Evolutionary conservation across 2,329 filamentous ascomycete species (phyloP), one percentile per base, ranked within the genome.

Genomic region (Exophiala viscosa): DNA sequence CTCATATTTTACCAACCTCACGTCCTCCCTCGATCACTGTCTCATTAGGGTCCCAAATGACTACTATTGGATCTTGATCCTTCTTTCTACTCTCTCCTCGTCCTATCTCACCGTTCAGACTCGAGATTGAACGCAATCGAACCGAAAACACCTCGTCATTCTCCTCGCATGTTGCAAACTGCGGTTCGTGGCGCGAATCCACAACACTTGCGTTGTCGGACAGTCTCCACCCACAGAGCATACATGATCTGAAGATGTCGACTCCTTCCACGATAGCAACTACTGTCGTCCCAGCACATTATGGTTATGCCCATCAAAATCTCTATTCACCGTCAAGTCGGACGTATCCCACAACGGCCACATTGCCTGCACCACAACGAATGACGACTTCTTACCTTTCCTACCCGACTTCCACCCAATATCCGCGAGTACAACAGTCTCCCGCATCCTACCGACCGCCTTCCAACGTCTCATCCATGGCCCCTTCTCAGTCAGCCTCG

Each of bases 241-340:
- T 51, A 41, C 35, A 38, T 45, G 44, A 54, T 55, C 40, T 23
- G 18, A 58, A 46, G 70, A 91, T 92, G 88, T 91, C 88, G 77
- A 90, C 87, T 63, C 87, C 88, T 62, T 89, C 87, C n/a, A 42
- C 40, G 58, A 87, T 85, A 66, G 85, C 85, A 65, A 87, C 85
- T 69, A 84, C 84, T 66, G 86, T 84, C 62, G 77, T 88, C 67
- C 84, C 84, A 68, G 82, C 81, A 65, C 84, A 85, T 70, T 83
- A 84, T 75, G 76, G 72, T 62, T 85, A 85, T 66, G 78, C 82
- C 59, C 76, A 78, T 67, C 76, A 78, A 59, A 74, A 75, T 57
- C 67, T 73, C 57, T 82, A 80, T 66, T 81, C 83, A 65, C 67
- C 78, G 42, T 71, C 76, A 60, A 69, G 75, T 55, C 59, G 52